Conservation (phyloP, 169 alveolate genomes). For the Cystoisospora suis region DNA sequence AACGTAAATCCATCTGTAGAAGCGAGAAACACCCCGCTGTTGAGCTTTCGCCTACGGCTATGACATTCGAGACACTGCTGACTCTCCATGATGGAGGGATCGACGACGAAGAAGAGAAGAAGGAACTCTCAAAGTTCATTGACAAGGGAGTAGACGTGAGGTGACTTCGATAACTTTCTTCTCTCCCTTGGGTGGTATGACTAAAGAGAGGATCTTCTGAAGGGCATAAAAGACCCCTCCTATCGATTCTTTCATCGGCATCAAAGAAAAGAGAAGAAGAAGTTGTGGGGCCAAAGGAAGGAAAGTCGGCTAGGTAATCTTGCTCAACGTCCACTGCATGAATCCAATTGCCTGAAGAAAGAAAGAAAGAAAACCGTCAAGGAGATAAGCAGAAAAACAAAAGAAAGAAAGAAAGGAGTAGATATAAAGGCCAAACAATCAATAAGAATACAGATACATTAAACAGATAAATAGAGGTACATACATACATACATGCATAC, state of each 20-base stretch:
- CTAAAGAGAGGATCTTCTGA: too few species aligned
- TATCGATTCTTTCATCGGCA: too few species aligned
- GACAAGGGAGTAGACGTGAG: not conserved
- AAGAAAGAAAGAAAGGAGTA: not conserved
- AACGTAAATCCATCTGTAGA: slow-evolving; percentile 32
- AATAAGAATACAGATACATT: not conserved
- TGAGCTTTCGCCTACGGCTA: slow-evolving; percentile 43
- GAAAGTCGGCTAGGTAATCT: not conserved
- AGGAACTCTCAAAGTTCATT: not conserved
- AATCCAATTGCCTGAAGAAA: slow-evolving; percentile 42
- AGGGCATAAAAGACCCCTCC: too few species aligned
- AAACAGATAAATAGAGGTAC: not conserved
- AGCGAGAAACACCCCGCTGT: slow-evolving; percentile 36
- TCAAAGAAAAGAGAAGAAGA: not conserved
- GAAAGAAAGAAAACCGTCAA: not conserved
- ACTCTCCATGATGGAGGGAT: not conserved
- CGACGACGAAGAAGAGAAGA: not conserved
- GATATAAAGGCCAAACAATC: not conserved
- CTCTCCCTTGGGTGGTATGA: not conserved
- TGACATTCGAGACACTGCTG: slow-evolving; percentile 39
- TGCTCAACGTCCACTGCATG: slow-evolving; percentile 49
- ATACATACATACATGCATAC: not conserved
- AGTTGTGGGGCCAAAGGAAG: not conserved
- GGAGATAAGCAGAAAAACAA: not conserved
- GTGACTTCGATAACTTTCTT: not conserved